phyloP scores from a whole-genome alignment of 1,284 basidiomycete species.

The Peniophora sp. region DNA sequence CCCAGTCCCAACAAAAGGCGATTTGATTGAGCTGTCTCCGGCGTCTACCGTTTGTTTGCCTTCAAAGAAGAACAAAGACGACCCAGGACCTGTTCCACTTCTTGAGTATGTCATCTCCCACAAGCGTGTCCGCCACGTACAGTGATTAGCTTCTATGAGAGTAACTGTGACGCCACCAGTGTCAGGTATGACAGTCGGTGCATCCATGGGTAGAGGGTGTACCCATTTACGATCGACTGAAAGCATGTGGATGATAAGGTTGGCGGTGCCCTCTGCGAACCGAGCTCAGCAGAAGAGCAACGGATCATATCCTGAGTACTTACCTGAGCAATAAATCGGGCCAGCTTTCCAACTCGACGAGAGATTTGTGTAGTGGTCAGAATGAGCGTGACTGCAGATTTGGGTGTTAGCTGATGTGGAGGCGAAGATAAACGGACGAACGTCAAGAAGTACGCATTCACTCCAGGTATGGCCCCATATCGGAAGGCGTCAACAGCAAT shows the following conservation, averaged over 20 bases:
- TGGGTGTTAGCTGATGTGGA: background rate
- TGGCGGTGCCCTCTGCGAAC: constrained; percentile 66
- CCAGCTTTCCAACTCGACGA: constrained; percentile 84
- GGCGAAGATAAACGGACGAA: constrained; percentile 24
- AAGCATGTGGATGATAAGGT: constrained; percentile 85
- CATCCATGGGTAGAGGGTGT: constrained; percentile 77
- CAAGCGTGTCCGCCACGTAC: no score
- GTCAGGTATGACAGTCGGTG: constrained; percentile 66
- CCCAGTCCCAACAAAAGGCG: constrained; percentile 60
- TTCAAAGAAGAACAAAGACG: constrained; percentile 90
- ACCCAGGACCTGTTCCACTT: constrained; percentile 67
- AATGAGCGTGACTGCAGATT: constrained; percentile 76
- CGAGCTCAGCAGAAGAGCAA: background rate
- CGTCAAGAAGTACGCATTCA: constrained; percentile 88
- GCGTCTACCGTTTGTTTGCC: constrained; percentile 84
- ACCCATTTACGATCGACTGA: constrained; percentile 85
- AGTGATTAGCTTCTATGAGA: constrained; percentile 96
- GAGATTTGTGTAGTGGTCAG: constrained; percentile 90
- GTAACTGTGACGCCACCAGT: constrained; percentile 87
- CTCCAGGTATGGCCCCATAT: constrained; percentile 84
- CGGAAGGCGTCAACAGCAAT: constrained; percentile 94
- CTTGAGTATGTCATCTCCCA: background rate
- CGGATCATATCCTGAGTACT: no score
- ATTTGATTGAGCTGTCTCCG: constrained; percentile 72
- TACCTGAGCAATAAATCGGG: constrained; percentile 87